phyloP scores from a whole-genome alignment of 441 rosid species.

The Euphorbia schlechtendalii region DNA sequence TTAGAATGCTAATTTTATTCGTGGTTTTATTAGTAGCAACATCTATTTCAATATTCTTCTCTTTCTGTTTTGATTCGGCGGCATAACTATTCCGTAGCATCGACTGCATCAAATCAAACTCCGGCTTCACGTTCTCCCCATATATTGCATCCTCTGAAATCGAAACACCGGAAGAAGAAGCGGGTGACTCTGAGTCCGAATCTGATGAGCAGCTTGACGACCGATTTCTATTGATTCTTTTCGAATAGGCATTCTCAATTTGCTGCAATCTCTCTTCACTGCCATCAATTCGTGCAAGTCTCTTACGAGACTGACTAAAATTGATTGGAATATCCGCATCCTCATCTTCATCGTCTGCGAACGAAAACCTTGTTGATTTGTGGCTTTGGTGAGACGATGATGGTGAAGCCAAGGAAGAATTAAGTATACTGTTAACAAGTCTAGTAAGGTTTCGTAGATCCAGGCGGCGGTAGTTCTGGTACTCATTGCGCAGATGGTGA shows the following conservation, averaged over 20 bases:
- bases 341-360: not conserved
- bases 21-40: conserved; percentile 31
- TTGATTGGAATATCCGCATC: not conserved
- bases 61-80: conserved; percentile 29
- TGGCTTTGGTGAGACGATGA: not conserved
- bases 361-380: conserved; percentile 13
- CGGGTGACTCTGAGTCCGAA: conserved; percentile 18
- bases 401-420: not conserved
- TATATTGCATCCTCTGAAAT: conserved; percentile 70
- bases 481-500: conserved; percentile 42
- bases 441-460: conserved; percentile 37
- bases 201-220: conserved; percentile 7
- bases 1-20: conserved; percentile 30
- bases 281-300: conserved; percentile 33
- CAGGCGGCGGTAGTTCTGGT: conserved; percentile 39
- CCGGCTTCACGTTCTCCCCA: conserved; percentile 47
- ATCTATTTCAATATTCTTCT: conserved; percentile 62
- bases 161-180: conserved; percentile 32
- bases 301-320: conserved; percentile 24
- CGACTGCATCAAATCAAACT: conserved; percentile 55
- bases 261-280: conserved; percentile 43
- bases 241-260: conserved; percentile 41
- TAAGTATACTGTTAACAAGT: conserved; percentile 34
- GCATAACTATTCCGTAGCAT: conserved; percentile 46
- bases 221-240: conserved; percentile 15